Percentiles rank a stretch among this genome's conserved stretches.
Evolutionary conservation across 805 yeast species (phyloP).

Genomic region (Zygosaccharomyces siamensis): DNA sequence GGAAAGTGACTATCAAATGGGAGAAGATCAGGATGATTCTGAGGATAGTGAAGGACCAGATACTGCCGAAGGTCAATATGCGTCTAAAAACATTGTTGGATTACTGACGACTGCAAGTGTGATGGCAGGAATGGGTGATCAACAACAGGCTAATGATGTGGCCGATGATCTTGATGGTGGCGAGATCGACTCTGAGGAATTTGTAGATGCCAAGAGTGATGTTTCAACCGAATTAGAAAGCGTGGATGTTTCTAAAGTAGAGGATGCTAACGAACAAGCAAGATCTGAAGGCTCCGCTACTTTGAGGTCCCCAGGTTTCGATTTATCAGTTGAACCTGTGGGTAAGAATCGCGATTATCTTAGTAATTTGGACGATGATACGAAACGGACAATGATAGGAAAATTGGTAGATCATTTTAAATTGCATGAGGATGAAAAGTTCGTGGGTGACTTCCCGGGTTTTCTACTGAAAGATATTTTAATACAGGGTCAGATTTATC

Average conservation of each 20-base stretch:
- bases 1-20: neutral
- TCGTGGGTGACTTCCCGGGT: conserved; percentile 59
- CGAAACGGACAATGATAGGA: conserved; percentile 1
- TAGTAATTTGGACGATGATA: neutral
- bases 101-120: conserved; percentile 54
- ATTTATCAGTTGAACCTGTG: conserved; percentile 15
- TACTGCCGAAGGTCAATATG: conserved; percentile 38
- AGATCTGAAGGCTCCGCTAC: neutral
- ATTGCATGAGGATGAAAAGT: conserved; percentile 50
- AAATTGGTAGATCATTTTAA: conserved; percentile 31
- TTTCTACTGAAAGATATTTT: conserved; percentile 83
- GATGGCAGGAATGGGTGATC: conserved; percentile 38
- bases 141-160: conserved; percentile 19
- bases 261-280: neutral
- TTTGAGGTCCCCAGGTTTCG: conserved; percentile 2
- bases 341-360: neutral
- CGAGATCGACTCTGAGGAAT: conserved; percentile 3
- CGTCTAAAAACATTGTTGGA: conserved; percentile 51
- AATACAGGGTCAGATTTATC: conserved; percentile 76
- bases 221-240: neutral
- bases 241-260: neutral
- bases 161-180: conserved; percentile 17
- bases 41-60: conserved; percentile 26
- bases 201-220: neutral
- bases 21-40: conserved; percentile 7